phyloP scores from a whole-genome alignment of 2,329 filamentous ascomycete species.

The Penicillium brevicompactum region DNA sequence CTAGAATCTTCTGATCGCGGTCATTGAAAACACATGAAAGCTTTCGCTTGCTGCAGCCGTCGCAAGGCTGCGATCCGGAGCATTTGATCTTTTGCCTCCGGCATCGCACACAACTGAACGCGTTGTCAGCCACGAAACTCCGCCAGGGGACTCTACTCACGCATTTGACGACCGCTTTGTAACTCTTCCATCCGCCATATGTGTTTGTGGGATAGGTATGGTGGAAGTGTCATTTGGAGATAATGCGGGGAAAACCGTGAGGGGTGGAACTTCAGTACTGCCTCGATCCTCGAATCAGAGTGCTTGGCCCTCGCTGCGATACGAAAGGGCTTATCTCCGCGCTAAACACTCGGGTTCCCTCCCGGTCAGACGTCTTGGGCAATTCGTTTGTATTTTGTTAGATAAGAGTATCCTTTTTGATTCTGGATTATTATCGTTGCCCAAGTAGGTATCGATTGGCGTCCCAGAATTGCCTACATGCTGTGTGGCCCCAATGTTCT shows the following conservation, averaged over 20 bases:
- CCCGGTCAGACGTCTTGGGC: neutral
- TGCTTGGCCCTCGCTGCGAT: neutral
- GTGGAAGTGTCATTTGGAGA: neutral
- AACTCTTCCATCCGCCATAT: slow-evolving; percentile 27
- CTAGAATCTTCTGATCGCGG: slow-evolving; percentile 52
- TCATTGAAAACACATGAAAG: slow-evolving; percentile 48
- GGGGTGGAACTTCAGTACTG: neutral
- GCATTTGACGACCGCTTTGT: slow-evolving; percentile 38
- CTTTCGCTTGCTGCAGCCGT: slow-evolving; percentile 48
- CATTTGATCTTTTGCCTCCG: slow-evolving; percentile 52
- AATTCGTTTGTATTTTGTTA: neutral
- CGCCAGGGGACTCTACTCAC: slow-evolving; percentile 18
- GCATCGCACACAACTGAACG: slow-evolving; percentile 46
- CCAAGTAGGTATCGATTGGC: slow-evolving; percentile 70
- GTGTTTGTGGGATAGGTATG: slow-evolving; percentile 3
- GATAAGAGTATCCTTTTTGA: neutral
- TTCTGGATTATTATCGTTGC: slow-evolving; percentile 55
- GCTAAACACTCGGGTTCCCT: slow-evolving; percentile 4
- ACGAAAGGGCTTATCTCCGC: neutral
- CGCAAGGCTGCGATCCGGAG: slow-evolving; percentile 46
- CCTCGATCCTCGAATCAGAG: neutral
- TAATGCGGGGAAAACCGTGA: neutral
- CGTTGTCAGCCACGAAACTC: slow-evolving; percentile 1
- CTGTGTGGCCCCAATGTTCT: slow-evolving; percentile 80
- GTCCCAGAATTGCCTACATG: slow-evolving; percentile 84